Evolutionary conservation across 176 grass and related monocot species (phyloP), one percentile per base, ranked within the genome.

Genomic region (Bolboschoenus planiculmis): DNA sequence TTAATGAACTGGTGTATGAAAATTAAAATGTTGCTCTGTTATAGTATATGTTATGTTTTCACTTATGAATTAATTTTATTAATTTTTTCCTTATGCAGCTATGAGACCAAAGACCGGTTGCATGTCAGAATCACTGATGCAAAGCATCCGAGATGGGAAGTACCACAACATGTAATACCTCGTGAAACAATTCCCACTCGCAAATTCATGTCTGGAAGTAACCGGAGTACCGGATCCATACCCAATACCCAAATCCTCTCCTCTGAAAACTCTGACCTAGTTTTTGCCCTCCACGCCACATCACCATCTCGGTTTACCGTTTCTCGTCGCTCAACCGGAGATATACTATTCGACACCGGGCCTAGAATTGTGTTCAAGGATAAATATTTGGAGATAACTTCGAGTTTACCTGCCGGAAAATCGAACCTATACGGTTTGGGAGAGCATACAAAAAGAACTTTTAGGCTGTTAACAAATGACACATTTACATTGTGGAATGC

Each of bases 61-160:
- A 20, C 8, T 84, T 4, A 46, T 40, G 1, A 1, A 80, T 47
- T 50, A 58, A 58, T 58, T 47, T 47, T n/a, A 34, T 55, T 24
- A 3, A 1, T 82, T 14, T 11, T 11, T 56, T 39, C 18, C 58
- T 29, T 4, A 14, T 26, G 77, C 83, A 97, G 92, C 84, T 79
- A 89, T 0, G 95, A 95, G 78, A 98, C 90, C 20, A 82, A 88
- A 81, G 85, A 58, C 83, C 88, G 90, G 10, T 86, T 98, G 51
- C 88, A 85, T 64, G 95, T 98, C 13, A 85, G 88, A 87, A 94
- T 97, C 59, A 91, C 95, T n/a, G 92, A 97, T 57, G 83, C 87
- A 5, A 92, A 93, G 24, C 54, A 47, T 34, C 78, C 18, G 0
- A 86, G 95, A 87, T 97, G 95, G 95, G 95, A 97, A 84, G 47